phyloP scores from a whole-genome alignment of 164 flowering plant species.

The Stephania cephalantha region DNA sequence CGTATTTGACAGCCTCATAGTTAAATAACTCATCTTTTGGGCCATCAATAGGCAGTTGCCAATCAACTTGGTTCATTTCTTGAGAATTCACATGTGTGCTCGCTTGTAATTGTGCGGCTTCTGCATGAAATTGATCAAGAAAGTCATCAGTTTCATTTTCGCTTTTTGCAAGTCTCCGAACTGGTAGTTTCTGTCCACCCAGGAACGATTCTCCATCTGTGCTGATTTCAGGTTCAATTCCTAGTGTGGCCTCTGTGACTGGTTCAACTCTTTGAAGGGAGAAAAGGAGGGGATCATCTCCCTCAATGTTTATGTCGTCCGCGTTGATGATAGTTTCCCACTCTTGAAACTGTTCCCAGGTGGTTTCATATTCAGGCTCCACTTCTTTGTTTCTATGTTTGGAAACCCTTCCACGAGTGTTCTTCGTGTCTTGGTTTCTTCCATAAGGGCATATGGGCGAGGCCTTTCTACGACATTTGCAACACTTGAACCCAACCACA shows the following conservation, averaged over 20 bases:
- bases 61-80: conserved; percentile 28
- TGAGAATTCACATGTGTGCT: conserved; percentile 8
- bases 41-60: conserved; percentile 32
- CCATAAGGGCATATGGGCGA: conserved; percentile 64
- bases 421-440: conserved; percentile 22
- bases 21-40: conserved; percentile 33
- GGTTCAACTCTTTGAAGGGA: conserved; percentile 52
- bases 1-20: conserved; percentile 36
- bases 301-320: conserved; percentile 29
- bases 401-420: conserved; percentile 18
- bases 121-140: conserved; percentile 16
- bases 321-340: conserved; percentile 22
- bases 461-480: conserved; percentile 70
- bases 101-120: conserved; percentile 23
- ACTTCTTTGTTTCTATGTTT: conserved; percentile 26
- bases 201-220: conserved; percentile 24
- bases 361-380: conserved; percentile 22
- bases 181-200: conserved; percentile 50
- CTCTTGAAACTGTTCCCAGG: conserved; percentile 21
- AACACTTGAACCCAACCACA: conserved; percentile 79
- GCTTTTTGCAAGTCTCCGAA: conserved; percentile 58
- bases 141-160: conserved; percentile 34
- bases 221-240: conserved; percentile 28
- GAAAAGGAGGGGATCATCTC: conserved; percentile 50
- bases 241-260: conserved; percentile 27